A percentile compares a stretch with the other conserved stretches of the same genome.
These are phyloP conservation scores for Spergularia marina DNA, from an alignment of 148 eudicot genomes.

Conservation along the genomic window DNA sequence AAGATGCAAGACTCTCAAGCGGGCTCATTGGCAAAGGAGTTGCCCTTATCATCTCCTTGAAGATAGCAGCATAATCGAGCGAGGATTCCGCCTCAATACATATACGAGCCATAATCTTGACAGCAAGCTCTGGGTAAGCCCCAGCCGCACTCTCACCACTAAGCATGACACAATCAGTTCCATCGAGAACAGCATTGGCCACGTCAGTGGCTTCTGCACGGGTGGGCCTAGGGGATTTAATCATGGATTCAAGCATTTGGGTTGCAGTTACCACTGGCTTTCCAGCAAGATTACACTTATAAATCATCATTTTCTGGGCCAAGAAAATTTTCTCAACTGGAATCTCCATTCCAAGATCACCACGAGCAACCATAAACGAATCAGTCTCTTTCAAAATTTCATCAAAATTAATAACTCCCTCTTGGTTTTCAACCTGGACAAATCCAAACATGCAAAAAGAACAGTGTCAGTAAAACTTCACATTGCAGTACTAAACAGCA, in stretches of 20 bases:
- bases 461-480: neutral
- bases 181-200: constrained; percentile 79
- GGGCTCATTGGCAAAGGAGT: constrained; percentile 92
- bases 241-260: constrained; percentile 85
- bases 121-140: constrained; percentile 83
- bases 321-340: constrained; percentile 86
- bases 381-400: constrained; percentile 78
- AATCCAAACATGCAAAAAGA: neutral
- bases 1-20: constrained; percentile 77
- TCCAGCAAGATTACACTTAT: constrained; percentile 78
- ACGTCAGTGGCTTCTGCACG: constrained; percentile 87
- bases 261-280: constrained; percentile 90
- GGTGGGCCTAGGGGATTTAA: constrained; percentile 74
- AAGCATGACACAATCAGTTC: constrained; percentile 85
- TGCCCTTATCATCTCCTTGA: constrained; percentile 64
- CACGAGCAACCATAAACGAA: constrained; percentile 91
- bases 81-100: constrained; percentile 84
- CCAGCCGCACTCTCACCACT: constrained; percentile 89
- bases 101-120: constrained; percentile 75
- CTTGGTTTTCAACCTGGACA: constrained; percentile 78
- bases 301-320: constrained; percentile 88
- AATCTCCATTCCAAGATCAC: constrained; percentile 91
- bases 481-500: neutral
- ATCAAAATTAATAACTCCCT: constrained; percentile 81
- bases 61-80: constrained; percentile 59